Base-by-base conservation (phyloP, 495 filamentous ascomycete species). In the Penicillium herquei region DNA sequence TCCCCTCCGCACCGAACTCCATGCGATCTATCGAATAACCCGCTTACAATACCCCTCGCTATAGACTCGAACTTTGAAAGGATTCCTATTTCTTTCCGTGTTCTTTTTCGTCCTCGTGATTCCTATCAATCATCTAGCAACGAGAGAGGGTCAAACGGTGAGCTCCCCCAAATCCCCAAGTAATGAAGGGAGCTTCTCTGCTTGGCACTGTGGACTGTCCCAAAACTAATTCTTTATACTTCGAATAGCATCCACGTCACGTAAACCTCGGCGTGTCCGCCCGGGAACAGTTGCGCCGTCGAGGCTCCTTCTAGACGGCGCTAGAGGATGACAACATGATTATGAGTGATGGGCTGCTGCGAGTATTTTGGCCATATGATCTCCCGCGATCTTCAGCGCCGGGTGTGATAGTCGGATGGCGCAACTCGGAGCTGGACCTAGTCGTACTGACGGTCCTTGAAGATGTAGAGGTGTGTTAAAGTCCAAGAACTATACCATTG, bases 361-460 rank as follows among this genome's bases (percentile, higher is more conserved):
- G 94, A 71, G 84, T 99, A 77, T 98, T 99, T 74, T 99, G 94
- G 94, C 94, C 94, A 57, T 87, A 87, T 56, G 92, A 98, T 76
- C 84, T 89, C 37, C 78, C 86, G 21, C 83, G 86, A 66, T 87
- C 81, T 18, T 85, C 84, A 49, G 75, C 79, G 17, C 81, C 87
- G 34, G 95, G 95, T 7, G 87, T 95, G 43, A 84, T 99, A 54
- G 89, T 99, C 16, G 94, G 94, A 57, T 99, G 92, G 91, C 81
- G 89, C 57, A 99, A 99, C 66, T 96, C 92, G 35, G 87, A 87
- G 55, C 75, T 90, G 47, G 94, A 99, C 73, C 73, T 97, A 32
- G 87, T 98, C 62, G 91, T 98, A 26, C 81, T 97, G 51, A 85
- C 91, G 9, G 84, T 97, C 35, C 71, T 99, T 62, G 89, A 95